phyloP scores from a whole-genome alignment of 257 asterid genomes.

The Nemophila menziesii region DNA sequence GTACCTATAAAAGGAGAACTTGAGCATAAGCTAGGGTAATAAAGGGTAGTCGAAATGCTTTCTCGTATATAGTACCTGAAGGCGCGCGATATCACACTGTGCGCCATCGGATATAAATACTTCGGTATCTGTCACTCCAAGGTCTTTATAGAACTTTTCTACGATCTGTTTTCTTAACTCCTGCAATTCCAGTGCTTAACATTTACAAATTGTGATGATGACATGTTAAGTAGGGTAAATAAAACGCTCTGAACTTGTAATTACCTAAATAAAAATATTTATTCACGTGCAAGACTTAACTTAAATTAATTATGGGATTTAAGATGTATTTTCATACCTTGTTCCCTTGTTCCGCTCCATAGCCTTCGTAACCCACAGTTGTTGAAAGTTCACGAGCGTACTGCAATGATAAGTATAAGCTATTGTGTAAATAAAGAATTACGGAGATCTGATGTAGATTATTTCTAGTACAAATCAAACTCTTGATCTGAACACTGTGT shows the following conservation, averaged over 20 bases:
- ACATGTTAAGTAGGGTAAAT: too few species aligned
- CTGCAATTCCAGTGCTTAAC: slow-evolving; percentile 18
- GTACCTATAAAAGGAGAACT: slow-evolving; percentile 42
- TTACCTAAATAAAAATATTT: too few species aligned
- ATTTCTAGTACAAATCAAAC: neutral
- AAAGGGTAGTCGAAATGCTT: neutral
- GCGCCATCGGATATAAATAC: slow-evolving; percentile 86
- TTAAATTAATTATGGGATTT: too few species aligned
- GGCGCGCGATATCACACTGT: slow-evolving; percentile 75
- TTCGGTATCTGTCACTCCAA: slow-evolving; percentile 41
- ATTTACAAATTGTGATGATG: too few species aligned
- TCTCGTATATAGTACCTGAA: slow-evolving; percentile 51
- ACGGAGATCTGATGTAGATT: neutral
- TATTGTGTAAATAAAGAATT: neutral
- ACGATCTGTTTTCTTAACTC: slow-evolving; percentile 58
- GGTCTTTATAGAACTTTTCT: slow-evolving; percentile 37
- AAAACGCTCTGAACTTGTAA: too few species aligned
- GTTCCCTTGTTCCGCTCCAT: slow-evolving; percentile 80
- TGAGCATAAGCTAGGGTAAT: neutral
- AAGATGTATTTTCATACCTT: slow-evolving; percentile 18
- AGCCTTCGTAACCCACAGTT: slow-evolving; percentile 60
- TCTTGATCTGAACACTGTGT: too few species aligned
- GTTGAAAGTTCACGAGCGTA: slow-evolving; percentile 65
- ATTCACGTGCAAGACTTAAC: too few species aligned
- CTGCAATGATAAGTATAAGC: slow-evolving; percentile 23